Percentiles rank a stretch among this genome's conserved stretches.
Conservation (phyloP, 1,284 basidiomycete species). For the Ustilago lituana region DNA sequence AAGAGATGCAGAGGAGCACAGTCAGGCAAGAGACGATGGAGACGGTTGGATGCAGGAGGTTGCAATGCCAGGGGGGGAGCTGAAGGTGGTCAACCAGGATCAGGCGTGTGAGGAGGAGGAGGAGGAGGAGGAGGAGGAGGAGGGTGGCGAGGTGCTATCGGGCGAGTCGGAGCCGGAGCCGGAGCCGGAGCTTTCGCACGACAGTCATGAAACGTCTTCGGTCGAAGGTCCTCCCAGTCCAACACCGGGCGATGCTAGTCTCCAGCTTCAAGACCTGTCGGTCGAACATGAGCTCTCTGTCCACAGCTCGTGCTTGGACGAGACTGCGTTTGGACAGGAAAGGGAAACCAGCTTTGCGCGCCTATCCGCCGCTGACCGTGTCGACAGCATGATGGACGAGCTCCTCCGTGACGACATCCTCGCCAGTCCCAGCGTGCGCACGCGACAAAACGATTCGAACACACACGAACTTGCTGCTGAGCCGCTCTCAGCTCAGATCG, state of each 20-base stretch:
- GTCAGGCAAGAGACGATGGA: slow-evolving; percentile 17
- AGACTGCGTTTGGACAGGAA: slow-evolving; percentile 19
- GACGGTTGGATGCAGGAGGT: slow-evolving; percentile 22
- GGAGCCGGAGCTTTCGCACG: slow-evolving; percentile 40
- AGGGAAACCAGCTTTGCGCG: slow-evolving; percentile 44
- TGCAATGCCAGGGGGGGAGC: slow-evolving; percentile 7
- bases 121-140: no score
- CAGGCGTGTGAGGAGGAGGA: no score
- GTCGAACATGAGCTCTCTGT: slow-evolving; percentile 24
- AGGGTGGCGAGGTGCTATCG: slow-evolving; percentile 12
- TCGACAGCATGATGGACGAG: slow-evolving; percentile 63
- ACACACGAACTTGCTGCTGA: slow-evolving; percentile 1
- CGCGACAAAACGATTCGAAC: slow-evolving; percentile 9
- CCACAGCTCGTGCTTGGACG: slow-evolving; percentile 10
- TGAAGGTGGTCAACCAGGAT: slow-evolving; percentile 45
- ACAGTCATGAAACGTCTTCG: slow-evolving; percentile 50
- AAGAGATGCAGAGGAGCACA: slow-evolving; percentile 20
- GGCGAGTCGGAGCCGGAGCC: slow-evolving; percentile 41
- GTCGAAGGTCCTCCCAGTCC: slow-evolving; percentile 52
- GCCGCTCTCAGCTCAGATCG: slow-evolving; percentile 11
- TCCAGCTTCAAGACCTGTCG: slow-evolving; percentile 27
- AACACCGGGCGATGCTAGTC: slow-evolving; percentile 1
- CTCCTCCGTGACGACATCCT: slow-evolving; percentile 59
- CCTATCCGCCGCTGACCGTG: slow-evolving; percentile 54
- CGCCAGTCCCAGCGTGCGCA: slow-evolving; percentile 32